Conservation (phyloP, 2,329 filamentous ascomycete genomes). For the Aureobasidium uvarum region DNA sequence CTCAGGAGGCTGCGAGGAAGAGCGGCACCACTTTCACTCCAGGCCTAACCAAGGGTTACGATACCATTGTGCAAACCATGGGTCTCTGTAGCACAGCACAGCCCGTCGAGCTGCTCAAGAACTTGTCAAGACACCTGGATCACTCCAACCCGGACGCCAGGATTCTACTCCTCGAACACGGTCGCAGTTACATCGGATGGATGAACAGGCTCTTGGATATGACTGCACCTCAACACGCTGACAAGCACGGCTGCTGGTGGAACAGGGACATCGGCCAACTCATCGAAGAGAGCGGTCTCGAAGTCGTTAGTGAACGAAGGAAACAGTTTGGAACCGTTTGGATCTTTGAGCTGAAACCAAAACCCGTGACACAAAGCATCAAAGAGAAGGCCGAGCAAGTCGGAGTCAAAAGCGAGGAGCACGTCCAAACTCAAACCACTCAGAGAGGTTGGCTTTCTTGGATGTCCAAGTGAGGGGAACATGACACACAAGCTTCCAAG, state of each 20-base stretch:
- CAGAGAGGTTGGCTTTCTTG: constrained; percentile 19
- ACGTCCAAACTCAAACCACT: not conserved
- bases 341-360: constrained; percentile 49
- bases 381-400: constrained; percentile 10
- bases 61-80: constrained; percentile 54
- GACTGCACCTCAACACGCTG: constrained; percentile 48
- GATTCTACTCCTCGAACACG: constrained; percentile 52
- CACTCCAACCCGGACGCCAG: constrained; percentile 45
- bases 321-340: constrained; percentile 52
- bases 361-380: constrained; percentile 8
- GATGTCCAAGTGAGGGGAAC: constrained; percentile 20
- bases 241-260: constrained; percentile 54
- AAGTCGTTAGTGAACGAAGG: constrained; percentile 47
- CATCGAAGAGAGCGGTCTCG: constrained; percentile 49
- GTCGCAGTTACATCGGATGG: constrained; percentile 50
- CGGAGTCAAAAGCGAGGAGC: not conserved
- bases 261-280: constrained; percentile 53
- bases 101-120: constrained; percentile 47
- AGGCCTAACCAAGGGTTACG: constrained; percentile 42
- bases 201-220: constrained; percentile 49
- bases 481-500: not conserved
- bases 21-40: constrained; percentile 5
- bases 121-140: constrained; percentile 43
- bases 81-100: constrained; percentile 51
- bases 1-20: constrained; percentile 12